phyloP scores from a whole-genome alignment of 306 rosid species.

The Lathyrus sativus region DNA sequence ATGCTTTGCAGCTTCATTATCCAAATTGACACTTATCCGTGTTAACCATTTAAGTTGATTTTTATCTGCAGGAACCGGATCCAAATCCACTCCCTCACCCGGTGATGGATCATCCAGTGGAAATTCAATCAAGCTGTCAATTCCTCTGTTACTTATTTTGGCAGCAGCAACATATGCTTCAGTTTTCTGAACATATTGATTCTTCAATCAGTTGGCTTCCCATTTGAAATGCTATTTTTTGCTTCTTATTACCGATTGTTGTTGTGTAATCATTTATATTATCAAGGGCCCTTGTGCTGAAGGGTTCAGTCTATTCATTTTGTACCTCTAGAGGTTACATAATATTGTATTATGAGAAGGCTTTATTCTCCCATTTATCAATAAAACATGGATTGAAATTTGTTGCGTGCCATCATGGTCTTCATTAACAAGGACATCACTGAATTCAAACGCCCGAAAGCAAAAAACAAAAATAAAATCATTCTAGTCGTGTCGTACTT shows the following conservation, averaged over 20 bases:
- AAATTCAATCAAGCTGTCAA: constrained; percentile 54
- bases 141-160: constrained; percentile 51
- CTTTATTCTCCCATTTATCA: constrained; percentile 35
- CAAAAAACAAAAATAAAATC: not conserved
- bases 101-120: constrained; percentile 58
- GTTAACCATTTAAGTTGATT: constrained; percentile 32
- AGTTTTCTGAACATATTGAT: constrained; percentile 46
- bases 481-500: not conserved
- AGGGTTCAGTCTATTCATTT: constrained; percentile 41
- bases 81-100: constrained; percentile 67
- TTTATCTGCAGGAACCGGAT: constrained; percentile 62
- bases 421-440: constrained; percentile 3
- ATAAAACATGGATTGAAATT: constrained; percentile 45
- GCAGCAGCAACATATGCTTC: constrained; percentile 52
- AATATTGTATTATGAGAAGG: constrained; percentile 36
- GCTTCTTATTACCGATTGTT: constrained; percentile 21
- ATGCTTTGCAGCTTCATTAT: constrained; percentile 8
- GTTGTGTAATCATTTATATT: constrained; percentile 14
- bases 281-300: constrained; percentile 31
- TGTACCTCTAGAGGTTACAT: constrained; percentile 38
- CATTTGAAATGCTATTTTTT: constrained; percentile 7
- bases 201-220: constrained; percentile 34
- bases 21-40: constrained; percentile 5
- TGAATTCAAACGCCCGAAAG: not conserved
- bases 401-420: constrained; percentile 30